These are phyloP conservation scores for Bryopsis sp. DNA, from an alignment of 139 green algal species.

Conservation along the genomic window DNA sequence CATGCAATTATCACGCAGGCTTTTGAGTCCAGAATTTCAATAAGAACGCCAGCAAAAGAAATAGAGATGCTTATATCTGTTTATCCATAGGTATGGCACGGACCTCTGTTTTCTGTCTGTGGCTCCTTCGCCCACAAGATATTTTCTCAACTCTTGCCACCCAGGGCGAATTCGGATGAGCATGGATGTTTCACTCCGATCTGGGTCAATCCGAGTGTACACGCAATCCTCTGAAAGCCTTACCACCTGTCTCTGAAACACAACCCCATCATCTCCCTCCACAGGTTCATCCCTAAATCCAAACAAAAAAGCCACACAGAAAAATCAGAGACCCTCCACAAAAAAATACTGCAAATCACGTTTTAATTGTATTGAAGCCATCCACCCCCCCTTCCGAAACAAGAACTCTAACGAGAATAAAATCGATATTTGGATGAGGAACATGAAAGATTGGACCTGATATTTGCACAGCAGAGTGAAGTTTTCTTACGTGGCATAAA, in stretches of 20 bases:
- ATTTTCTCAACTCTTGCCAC: slow-evolving; percentile 42
- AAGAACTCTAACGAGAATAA: background rate
- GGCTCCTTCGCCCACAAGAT: slow-evolving; percentile 37
- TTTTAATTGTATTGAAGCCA: background rate
- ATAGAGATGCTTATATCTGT: no score
- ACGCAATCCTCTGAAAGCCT: slow-evolving; percentile 33
- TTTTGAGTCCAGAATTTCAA: no score
- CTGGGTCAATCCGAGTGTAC: slow-evolving; percentile 65
- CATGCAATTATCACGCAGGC: no score
- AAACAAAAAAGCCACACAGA: slow-evolving; percentile 4
- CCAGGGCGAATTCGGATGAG: slow-evolving; percentile 54
- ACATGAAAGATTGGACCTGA: no score
- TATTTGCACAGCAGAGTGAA: no score
- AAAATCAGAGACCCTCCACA: background rate
- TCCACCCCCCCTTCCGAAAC: background rate
- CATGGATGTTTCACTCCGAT: slow-evolving; percentile 49
- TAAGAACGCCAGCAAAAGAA: no score
- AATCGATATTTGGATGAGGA: no score
- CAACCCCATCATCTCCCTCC: slow-evolving; percentile 7
- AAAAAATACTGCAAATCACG: background rate
- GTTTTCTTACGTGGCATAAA: no score
- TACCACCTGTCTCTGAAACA: slow-evolving; percentile 50
- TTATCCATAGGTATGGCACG: no score
- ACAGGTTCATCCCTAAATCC: slow-evolving; percentile 22
- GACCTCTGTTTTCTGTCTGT: slow-evolving; percentile 12